phyloP scores from a whole-genome alignment of 2,329 filamentous ascomycete species.

The Neopestalotiopsis clavispora region DNA sequence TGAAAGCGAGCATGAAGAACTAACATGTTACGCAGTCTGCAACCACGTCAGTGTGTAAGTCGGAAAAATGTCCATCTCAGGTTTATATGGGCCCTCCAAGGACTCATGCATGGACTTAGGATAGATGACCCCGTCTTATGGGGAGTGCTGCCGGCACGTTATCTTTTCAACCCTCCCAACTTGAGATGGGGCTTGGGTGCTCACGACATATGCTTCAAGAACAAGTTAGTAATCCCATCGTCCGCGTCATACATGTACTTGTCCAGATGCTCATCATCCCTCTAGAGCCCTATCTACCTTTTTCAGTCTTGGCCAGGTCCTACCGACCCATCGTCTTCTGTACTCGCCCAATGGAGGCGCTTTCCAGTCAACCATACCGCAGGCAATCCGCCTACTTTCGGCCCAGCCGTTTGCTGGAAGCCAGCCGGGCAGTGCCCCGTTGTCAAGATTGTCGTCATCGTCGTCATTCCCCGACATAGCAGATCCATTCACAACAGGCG shows the following conservation, averaged over 20 bases:
- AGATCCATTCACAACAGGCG: conserved; percentile 58
- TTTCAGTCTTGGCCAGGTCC: conserved; percentile 87
- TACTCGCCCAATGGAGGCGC: conserved; percentile 83
- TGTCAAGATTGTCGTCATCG: not conserved
- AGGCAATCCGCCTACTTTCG: conserved; percentile 85
- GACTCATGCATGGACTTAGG: conserved; percentile 51
- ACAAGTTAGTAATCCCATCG: conserved; percentile 60
- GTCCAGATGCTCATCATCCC: conserved; percentile 18
- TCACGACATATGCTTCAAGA: conserved; percentile 94
- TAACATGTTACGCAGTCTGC: conserved; percentile 62
- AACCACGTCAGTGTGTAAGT: conserved; percentile 91
- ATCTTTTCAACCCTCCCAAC: conserved; percentile 74
- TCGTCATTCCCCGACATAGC: conserved; percentile 33
- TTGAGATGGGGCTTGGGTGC: conserved; percentile 89
- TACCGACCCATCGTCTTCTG: conserved; percentile 82
- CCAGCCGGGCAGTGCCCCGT: conserved; percentile 19
- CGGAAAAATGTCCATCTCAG: conserved; percentile 24
- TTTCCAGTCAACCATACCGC: conserved; percentile 86
- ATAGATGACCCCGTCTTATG: conserved; percentile 94
- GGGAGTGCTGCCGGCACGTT: conserved; percentile 81
- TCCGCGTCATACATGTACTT: not conserved
- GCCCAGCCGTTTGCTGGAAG: conserved; percentile 50
- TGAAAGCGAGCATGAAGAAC: conserved; percentile 14
- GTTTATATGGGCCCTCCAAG: conserved; percentile 15
- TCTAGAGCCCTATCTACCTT: conserved; percentile 72